Conservation (phyloP, 305 asterid genomes). For the Rubia peregrina region DNA sequence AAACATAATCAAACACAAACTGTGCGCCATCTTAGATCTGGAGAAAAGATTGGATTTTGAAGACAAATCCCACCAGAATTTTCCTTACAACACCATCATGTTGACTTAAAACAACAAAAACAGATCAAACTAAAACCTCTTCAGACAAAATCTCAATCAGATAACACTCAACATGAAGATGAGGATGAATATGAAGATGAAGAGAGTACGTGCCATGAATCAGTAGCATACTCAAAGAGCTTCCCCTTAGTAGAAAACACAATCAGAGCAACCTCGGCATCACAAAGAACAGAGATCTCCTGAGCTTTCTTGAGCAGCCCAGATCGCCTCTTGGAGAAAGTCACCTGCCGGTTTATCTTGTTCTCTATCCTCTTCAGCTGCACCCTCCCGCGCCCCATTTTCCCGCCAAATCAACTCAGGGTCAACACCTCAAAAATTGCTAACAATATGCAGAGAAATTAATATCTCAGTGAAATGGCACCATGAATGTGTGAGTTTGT, state of each 20-base stretch:
- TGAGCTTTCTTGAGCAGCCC: constrained; percentile 61
- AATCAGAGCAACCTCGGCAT: constrained; percentile 55
- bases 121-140: background rate
- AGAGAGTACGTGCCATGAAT: constrained; percentile 39
- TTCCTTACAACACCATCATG: background rate
- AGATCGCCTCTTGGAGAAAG: constrained; percentile 55
- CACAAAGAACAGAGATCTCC: constrained; percentile 68
- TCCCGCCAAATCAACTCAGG: background rate
- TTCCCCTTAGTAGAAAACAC: constrained; percentile 61
- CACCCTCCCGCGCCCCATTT: constrained; percentile 64
- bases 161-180: background rate
- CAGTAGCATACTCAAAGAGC: constrained; percentile 51
- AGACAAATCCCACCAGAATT: background rate
- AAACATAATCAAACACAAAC: background rate
- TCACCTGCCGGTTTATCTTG: constrained; percentile 57
- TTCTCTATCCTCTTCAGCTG: constrained; percentile 63
- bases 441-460: background rate
- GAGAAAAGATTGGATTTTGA: background rate
- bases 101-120: background rate
- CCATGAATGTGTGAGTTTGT: background rate
- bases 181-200: background rate
- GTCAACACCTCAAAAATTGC: too few species aligned
- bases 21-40: background rate
- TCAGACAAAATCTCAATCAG: background rate
- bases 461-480: background rate